Evolutionary conservation across 306 rosid species (phyloP).

Genomic region (Prosopis cineraria): DNA sequence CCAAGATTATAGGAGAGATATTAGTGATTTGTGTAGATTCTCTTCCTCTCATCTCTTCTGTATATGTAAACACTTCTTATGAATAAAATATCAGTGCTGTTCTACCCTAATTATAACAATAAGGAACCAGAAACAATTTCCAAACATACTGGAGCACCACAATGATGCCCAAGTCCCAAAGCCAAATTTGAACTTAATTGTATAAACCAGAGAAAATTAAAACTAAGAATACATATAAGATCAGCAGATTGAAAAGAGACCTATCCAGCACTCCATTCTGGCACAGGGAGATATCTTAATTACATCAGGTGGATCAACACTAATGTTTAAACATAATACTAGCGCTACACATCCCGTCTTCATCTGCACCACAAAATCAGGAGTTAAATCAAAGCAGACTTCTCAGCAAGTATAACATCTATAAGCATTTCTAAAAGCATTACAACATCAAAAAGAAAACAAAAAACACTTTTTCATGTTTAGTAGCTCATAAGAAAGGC

Average conservation of each 20-base stretch:
- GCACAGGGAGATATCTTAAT: conserved; percentile 99
- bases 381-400: conserved; percentile 46
- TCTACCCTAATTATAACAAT: too few species aligned
- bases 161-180: conserved; percentile 27
- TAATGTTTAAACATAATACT: conserved; percentile 93
- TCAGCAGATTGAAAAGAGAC: conserved; percentile 57
- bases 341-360: conserved; percentile 99
- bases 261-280: conserved; percentile 99
- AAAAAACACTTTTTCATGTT: neutral
- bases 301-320: conserved; percentile 98
- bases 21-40: too few species aligned
- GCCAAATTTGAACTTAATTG: conserved; percentile 5
- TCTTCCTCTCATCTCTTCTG: too few species aligned
- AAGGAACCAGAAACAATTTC: conserved; percentile 17
- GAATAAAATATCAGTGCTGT: too few species aligned
- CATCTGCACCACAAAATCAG: conserved; percentile 75
- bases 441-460: conserved; percentile 19
- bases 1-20: too few species aligned
- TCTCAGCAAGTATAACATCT: conserved; percentile 16
- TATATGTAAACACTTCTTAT: too few species aligned
- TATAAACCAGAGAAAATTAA: conserved; percentile 22
- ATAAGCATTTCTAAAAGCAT: conserved; percentile 27
- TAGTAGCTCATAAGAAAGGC: neutral
- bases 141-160: conserved; percentile 10
- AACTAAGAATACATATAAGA: conserved; percentile 29